Conservation (phyloP, 2,329 filamentous ascomycete species). For the Microdochium bolleyi region DNA sequence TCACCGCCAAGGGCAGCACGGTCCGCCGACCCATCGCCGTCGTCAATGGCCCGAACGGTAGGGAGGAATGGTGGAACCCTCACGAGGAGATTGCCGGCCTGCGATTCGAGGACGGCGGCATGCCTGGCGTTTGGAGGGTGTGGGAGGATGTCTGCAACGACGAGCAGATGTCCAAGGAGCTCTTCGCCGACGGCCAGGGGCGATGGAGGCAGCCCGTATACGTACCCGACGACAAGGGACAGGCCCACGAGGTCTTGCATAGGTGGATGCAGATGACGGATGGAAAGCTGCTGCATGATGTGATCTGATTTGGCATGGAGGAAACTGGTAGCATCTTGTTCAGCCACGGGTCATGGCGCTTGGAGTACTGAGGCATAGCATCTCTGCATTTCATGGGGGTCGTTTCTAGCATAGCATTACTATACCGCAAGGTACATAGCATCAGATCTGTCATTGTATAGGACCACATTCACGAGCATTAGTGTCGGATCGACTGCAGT, state of each 20-base stretch:
- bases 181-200: slow-evolving; percentile 1
- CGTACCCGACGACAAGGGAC: slow-evolving; percentile 1
- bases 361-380: neutral
- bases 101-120: slow-evolving; percentile 1
- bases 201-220: slow-evolving; percentile 1
- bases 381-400: neutral
- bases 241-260: neutral
- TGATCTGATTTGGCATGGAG: neutral
- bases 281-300: neutral
- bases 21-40: slow-evolving; percentile 1
- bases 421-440: too few relatives aligned
- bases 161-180: neutral
- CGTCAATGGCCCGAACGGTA: neutral
- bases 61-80: slow-evolving; percentile 3
- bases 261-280: slow-evolving; percentile 1
- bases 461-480: too few relatives aligned
- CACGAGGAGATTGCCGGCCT: slow-evolving; percentile 1
- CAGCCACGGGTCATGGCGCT: neutral
- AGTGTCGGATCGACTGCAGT: too few relatives aligned
- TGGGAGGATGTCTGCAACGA: slow-evolving; percentile 1
- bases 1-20: neutral
- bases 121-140: slow-evolving; percentile 1
- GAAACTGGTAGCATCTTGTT: neutral
- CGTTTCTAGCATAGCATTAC: neutral
- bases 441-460: neutral